Evolutionary conservation across 164 flowering plant species (phyloP).

Genomic region (Annona squamosa): DNA sequence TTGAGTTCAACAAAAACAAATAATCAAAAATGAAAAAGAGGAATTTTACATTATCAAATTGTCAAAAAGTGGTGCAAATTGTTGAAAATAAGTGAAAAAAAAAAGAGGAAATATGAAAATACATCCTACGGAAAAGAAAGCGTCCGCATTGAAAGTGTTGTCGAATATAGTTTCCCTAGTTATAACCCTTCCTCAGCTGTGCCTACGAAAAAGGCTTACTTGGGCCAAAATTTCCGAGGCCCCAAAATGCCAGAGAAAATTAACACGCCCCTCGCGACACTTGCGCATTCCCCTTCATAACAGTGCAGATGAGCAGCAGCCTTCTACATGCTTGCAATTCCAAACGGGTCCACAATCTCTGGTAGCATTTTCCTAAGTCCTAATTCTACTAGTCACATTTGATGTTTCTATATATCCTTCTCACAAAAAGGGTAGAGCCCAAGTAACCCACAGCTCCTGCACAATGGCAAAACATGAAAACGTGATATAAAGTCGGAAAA

Average conservation of each 20-base stretch:
- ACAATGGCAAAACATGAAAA: neutral
- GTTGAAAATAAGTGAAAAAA: neutral
- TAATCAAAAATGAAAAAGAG: neutral
- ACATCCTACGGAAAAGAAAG: neutral
- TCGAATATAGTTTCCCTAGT: neutral
- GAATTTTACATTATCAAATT: neutral
- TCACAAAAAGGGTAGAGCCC: slow-evolving; percentile 72
- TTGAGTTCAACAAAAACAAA: neutral
- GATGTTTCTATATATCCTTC: slow-evolving; percentile 91
- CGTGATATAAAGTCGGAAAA: neutral
- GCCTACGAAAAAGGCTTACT: neutral
- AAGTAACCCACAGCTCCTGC: slow-evolving; percentile 87
- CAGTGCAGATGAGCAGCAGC: neutral
- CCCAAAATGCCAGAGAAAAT: slow-evolving; percentile 6
- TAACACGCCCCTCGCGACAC: neutral
- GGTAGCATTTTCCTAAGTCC: neutral
- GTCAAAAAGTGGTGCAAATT: neutral
- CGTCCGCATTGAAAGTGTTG: neutral
- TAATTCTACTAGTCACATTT: slow-evolving; percentile 54
- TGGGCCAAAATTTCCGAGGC: slow-evolving; percentile 9
- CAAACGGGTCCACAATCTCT: neutral
- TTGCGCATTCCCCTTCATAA: neutral
- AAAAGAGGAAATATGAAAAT: neutral
- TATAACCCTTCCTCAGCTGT: slow-evolving; percentile 1
- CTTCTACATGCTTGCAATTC: neutral